Percentiles rank a stretch among this genome's conserved stretches.
These are phyloP conservation scores for Cyathus striatus DNA, from an alignment of 768 basidiomycete genomes.

Conservation along the genomic window DNA sequence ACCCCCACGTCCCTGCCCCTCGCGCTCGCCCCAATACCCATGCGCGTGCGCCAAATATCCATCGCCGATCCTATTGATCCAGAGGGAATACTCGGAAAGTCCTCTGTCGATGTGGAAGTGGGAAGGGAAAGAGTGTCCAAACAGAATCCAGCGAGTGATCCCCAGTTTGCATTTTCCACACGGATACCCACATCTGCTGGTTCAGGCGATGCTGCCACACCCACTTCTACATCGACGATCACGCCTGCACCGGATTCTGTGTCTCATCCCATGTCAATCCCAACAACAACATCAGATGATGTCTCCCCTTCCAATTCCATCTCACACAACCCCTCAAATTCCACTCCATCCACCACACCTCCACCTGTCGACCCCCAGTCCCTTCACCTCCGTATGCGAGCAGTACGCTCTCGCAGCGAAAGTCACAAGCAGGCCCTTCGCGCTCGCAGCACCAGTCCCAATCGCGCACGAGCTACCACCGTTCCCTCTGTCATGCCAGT, in stretches of 20 bases:
- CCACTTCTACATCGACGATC: too few species aligned
- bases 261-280: not conserved
- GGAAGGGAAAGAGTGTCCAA: not conserved
- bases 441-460: conserved; percentile 5
- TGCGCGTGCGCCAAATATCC: conserved; percentile 8
- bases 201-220: too few species aligned
- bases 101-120: too few species aligned
- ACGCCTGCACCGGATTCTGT: not conserved
- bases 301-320: not conserved
- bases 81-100: conserved; percentile 6
- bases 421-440: conserved; percentile 15
- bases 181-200: too few species aligned
- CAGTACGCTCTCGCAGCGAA: conserved; percentile 16
- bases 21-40: not conserved
- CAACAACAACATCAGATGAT: not conserved
- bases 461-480: not conserved
- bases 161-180: not conserved
- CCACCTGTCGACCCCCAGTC: not conserved
- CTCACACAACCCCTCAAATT: not conserved
- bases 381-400: conserved; percentile 13
- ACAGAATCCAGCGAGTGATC: not conserved
- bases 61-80: conserved; percentile 28
- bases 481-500: not conserved
- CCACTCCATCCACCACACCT: not conserved
- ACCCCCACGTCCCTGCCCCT: too few species aligned